Conservation (phyloP, 176 grass and related monocot genomes). For the Musa itinerans region DNA sequence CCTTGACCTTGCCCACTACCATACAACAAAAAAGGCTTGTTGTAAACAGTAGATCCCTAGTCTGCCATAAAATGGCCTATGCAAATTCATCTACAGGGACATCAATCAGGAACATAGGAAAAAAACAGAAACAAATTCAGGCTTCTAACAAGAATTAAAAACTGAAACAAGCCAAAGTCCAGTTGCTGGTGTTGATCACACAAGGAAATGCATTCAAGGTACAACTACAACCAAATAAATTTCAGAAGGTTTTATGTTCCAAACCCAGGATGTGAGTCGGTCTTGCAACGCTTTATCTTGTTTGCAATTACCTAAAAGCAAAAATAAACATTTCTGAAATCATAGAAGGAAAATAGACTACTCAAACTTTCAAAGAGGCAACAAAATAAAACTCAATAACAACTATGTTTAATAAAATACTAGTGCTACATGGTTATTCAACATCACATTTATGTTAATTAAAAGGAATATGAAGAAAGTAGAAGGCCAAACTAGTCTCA, state of each 20-base stretch:
- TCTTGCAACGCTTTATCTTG: slow-evolving; percentile 98
- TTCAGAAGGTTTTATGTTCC: slow-evolving; percentile 3
- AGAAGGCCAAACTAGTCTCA: too few species aligned
- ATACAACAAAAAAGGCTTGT: too few species aligned
- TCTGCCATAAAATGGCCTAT: too few species aligned
- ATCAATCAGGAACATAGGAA: background rate
- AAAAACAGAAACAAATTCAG: background rate
- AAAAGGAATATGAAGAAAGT: too few species aligned
- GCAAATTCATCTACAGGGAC: background rate
- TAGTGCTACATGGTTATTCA: too few species aligned
- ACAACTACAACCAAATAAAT: background rate
- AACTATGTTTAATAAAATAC: background rate
- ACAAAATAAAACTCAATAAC: background rate
- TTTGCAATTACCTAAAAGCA: slow-evolving; percentile 65
- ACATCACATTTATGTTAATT: too few species aligned
- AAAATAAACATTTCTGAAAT: slow-evolving; percentile 19
- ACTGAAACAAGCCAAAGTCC: background rate
- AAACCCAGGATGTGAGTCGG: slow-evolving; percentile 76
- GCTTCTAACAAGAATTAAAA: background rate
- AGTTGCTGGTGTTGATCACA: background rate
- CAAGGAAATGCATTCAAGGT: background rate
- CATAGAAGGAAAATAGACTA: slow-evolving; percentile 2
- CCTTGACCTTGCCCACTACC: too few species aligned
- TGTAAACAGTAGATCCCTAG: background rate
- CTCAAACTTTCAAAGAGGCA: background rate